Conservation (phyloP, 1,284 basidiomycete genomes). For the Fomitiporia mediterranea region DNA sequence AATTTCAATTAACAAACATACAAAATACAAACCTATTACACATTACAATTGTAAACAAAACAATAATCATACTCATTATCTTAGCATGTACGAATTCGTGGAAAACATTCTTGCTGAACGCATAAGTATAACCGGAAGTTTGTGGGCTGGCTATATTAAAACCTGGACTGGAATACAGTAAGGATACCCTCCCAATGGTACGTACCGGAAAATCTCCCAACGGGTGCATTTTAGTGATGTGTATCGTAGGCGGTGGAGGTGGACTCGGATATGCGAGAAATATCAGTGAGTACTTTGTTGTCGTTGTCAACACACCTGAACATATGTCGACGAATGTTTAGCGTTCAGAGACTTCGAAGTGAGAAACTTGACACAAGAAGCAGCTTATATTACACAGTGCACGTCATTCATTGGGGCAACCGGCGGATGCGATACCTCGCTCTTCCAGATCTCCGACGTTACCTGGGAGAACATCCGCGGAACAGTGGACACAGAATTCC, state of each 20-base stretch:
- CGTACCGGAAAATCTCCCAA: no score
- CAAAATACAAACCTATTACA: no score
- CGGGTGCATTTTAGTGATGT: no score
- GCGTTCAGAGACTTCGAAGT: conserved; percentile 31
- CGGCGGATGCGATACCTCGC: conserved; percentile 32
- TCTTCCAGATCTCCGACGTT: conserved; percentile 32
- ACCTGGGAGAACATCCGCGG: conserved; percentile 31
- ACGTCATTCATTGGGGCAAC: conserved; percentile 31
- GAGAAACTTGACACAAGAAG: conserved; percentile 25
- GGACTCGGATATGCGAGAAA: neutral
- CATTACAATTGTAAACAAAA: no score
- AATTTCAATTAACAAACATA: no score
- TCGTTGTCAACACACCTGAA: neutral
- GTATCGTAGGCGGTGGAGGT: neutral
- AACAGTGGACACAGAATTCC: conserved; percentile 24
- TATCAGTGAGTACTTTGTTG: neutral
- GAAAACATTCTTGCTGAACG: no score
- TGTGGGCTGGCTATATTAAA: no score
- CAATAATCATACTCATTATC: no score
- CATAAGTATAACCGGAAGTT: no score
- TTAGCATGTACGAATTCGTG: no score
- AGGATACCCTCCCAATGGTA: no score
- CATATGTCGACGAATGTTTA: conserved; percentile 6
- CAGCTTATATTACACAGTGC: conserved; percentile 32
- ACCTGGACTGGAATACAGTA: no score